Evolutionary conservation across 139 green algal species (phyloP).

Genomic region (Zygnema cylindricum): DNA sequence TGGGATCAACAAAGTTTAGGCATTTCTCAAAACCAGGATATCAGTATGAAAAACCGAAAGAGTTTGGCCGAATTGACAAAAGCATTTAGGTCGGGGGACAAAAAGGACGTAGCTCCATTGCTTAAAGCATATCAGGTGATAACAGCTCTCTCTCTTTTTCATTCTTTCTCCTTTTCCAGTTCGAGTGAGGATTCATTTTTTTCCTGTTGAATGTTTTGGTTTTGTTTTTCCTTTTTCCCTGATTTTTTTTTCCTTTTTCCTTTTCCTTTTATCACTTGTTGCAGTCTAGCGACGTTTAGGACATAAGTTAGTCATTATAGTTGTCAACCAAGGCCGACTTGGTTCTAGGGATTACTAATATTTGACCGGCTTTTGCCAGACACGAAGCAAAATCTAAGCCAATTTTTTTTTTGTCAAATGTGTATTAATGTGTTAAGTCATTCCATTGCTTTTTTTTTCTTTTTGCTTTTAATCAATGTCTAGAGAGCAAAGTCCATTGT

Average conservation of each 20-base stretch:
- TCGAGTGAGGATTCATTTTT: neutral
- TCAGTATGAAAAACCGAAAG: slow-evolving; percentile 67
- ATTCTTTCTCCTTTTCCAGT: no score
- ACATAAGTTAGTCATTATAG: no score
- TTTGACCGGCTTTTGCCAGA: no score
- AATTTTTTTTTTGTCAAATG: no score
- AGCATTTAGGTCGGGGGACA: slow-evolving; percentile 41
- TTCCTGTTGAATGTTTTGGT: neutral
- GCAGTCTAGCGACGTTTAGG: no score
- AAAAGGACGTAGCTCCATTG: slow-evolving; percentile 69
- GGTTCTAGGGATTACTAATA: no score
- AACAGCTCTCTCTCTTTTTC: slow-evolving; percentile 44
- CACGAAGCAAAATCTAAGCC: no score
- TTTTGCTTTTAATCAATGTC: no score
- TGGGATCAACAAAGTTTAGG: slow-evolving; percentile 81
- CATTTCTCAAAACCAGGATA: slow-evolving; percentile 81
- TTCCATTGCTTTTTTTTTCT: no score
- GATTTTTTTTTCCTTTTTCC: neutral
- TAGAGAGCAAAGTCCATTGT: no score
- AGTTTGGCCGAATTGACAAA: slow-evolving; percentile 73
- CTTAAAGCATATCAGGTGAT: slow-evolving; percentile 85
- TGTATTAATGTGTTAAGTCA: no score
- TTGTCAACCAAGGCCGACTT: no score
- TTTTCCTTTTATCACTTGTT: neutral
- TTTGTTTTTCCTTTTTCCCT: neutral